Conservation (phyloP, 2,329 filamentous ascomycete genomes). For the Coniochaeta sp. region DNA sequence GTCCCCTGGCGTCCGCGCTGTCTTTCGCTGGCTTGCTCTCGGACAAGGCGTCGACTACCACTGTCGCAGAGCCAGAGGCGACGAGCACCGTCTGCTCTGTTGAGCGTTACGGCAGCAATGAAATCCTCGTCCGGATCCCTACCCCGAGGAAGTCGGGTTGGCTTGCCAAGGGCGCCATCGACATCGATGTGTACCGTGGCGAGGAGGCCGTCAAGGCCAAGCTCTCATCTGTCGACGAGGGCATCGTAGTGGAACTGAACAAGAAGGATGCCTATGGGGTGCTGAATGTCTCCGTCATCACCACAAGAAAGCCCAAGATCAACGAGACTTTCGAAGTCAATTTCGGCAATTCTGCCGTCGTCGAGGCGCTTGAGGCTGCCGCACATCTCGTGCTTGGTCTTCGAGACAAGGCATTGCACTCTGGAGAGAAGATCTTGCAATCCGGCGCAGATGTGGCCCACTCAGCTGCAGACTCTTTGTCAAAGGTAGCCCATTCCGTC, state of each 20-base stretch:
- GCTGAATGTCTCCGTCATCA: constrained; percentile 49
- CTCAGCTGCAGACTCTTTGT: constrained; percentile 27
- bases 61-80: constrained; percentile 14
- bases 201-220: constrained; percentile 38
- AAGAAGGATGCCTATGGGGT: constrained; percentile 48
- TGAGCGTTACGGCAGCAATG: constrained; percentile 35
- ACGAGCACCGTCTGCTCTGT: constrained; percentile 35
- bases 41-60: constrained; percentile 20
- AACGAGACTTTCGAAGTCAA: constrained; percentile 54
- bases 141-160: constrained; percentile 42
- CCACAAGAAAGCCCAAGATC: constrained; percentile 50
- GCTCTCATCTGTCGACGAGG: constrained; percentile 38
- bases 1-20: constrained; percentile 19
- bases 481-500: constrained; percentile 8
- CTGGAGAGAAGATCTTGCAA: constrained; percentile 13
- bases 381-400: constrained; percentile 18
- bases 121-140: constrained; percentile 48
- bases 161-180: constrained; percentile 49
- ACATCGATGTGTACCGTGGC: constrained; percentile 45
- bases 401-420: background rate
- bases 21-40: constrained; percentile 33
- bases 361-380: constrained; percentile 35
- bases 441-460: constrained; percentile 32
- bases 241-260: constrained; percentile 44
- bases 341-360: constrained; percentile 43